Evolutionary conservation across 1,139 yeast species (phyloP).

Genomic region (Suhomyces maxii): DNA sequence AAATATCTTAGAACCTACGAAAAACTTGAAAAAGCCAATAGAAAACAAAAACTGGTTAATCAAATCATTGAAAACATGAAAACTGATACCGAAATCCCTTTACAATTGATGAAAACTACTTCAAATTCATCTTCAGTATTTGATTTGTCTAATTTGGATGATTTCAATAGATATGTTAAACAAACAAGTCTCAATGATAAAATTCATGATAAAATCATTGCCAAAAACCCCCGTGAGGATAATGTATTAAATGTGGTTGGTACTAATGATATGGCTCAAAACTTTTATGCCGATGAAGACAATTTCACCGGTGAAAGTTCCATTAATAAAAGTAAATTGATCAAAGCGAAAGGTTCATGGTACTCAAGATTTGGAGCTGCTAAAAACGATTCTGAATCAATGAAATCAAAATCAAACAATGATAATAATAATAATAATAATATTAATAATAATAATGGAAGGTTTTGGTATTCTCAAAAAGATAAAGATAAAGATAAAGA

Average conservation of each 20-base stretch:
- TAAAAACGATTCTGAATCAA: slow-evolving; percentile 10
- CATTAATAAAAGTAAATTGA: slow-evolving; percentile 1
- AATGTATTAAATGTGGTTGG: slow-evolving; percentile 32
- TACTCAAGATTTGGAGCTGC: slow-evolving; percentile 5
- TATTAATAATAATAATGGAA: slow-evolving; percentile 6
- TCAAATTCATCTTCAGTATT: slow-evolving; percentile 30
- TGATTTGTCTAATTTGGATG: slow-evolving; percentile 37
- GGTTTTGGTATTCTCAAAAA: slow-evolving; percentile 3
- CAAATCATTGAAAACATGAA: slow-evolving; percentile 16
- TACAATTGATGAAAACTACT: slow-evolving; percentile 22
- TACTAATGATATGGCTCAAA: slow-evolving; percentile 29
- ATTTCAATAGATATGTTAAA: slow-evolving; percentile 36
- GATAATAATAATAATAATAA: too few species aligned
- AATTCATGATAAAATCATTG: slow-evolving; percentile 24
- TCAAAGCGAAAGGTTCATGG: slow-evolving; percentile 16
- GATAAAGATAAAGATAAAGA: not conserved
- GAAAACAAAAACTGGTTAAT: slow-evolving; percentile 13
- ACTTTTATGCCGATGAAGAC: slow-evolving; percentile 28
- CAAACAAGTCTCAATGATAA: slow-evolving; percentile 38
- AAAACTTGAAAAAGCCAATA: slow-evolving; percentile 15
- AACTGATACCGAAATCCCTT: slow-evolving; percentile 25
- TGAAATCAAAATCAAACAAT: slow-evolving; percentile 5
- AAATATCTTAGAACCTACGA: slow-evolving; percentile 31
- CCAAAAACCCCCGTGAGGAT: slow-evolving; percentile 12
- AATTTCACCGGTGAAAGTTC: slow-evolving; percentile 15